Base-by-base conservation (phyloP, 2,329 filamentous ascomycete species). In the Beauveria australis region DNA sequence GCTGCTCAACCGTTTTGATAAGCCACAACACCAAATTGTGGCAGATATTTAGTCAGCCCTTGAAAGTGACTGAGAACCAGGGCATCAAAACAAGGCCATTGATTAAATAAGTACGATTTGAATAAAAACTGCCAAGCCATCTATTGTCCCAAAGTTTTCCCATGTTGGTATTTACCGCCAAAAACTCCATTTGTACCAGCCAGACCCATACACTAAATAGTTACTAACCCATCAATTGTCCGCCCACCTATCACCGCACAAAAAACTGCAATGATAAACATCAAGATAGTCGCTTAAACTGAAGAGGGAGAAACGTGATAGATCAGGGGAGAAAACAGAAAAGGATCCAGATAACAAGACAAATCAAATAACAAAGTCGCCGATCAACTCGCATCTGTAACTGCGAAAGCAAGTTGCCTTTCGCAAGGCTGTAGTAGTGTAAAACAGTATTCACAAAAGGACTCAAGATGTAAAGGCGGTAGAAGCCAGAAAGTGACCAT, bases 361-460 rank as follows among this genome's bases (percentile, higher is more conserved):
- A 28, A 18, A 43, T 19, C 18, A 22, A 44, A 44, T 6, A 54
- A 28, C 19, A 51, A 18, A 60, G 16, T 41, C n/a, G 40, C 14
- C 28, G 26, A 40, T 53, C 40, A 52, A 59, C 26, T 52, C n/a
- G 43, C 19, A 28, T 10, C 47, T 52, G 41, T 16, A 41, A 14
- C 37, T 44, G 18, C 19, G 12, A 49, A 57, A 30, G 10, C 44
- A 59, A 40, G 12, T 19, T 37, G 49, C 51, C 56, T 53, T 52
- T 57, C 61, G 57, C 58, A 53, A 60, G 49, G 51, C 37, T 60
- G 44, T n/a, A 43, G 52, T 47, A 30, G 43, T 47, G 28, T 40
- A 55, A 18, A 47, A 24, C 4, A 48, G 12, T 6, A 40, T 16
- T 40, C 19, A 5, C 33, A 28, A 26, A 28, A 30, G 22, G 18